Base-by-base conservation (phyloP, 495 filamentous ascomycete genomes). In the Neurospora terricola region DNA sequence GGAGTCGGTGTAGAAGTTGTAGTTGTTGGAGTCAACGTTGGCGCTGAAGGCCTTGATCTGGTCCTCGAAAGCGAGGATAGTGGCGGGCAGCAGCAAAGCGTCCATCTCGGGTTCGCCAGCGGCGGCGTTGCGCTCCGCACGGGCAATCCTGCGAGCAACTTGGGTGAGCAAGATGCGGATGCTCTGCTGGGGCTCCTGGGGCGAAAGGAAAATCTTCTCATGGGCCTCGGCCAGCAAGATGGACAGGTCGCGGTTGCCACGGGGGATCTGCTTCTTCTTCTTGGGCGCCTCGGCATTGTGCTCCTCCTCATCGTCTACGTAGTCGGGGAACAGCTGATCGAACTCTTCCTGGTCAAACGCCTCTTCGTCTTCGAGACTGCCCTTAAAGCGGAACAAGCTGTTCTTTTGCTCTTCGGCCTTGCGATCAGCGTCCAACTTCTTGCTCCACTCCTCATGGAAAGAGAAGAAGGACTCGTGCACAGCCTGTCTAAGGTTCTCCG, bases 1-100 rank as follows among this genome's bases (percentile, higher is more conserved):
- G 9, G 89, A 78, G 77, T 96, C 90, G 2, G 87, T 90, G 80
- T 98, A 99, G 83, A 98, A 97, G 80, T 97, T 96, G 82, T 94
- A 96, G 14, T 83, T 84, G 27, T 71, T 75, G 62, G 69, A 78
- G 42, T 77, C 77, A 5, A 76, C 72, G 14, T 70, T 74, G 0
- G 85, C 80, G 23, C 79, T 81, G 30, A 96, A 79, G 36, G 85
- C 83, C 77, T 88, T 85, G 48, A 87, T 77, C 70, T 86, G 83
- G 69, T 87, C 82, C 36, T 89, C 86, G 9, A 97, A 83, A 2
- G 89, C 82, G 30, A 96, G 78, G 1, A 94, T 77, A 1, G 91
- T 82, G 10, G 88, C 90, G 14, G 92, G 86, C 37, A 96, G 82
- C 66, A 93, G 85, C 62, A 83, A 77, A 37, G 83, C 14, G 80